Percentiles rank a stretch among this genome's conserved stretches.
These are phyloP conservation scores for Aureobasidium zeae DNA, from an alignment of 2,329 filamentous ascomycete species.

Conservation along the genomic window DNA sequence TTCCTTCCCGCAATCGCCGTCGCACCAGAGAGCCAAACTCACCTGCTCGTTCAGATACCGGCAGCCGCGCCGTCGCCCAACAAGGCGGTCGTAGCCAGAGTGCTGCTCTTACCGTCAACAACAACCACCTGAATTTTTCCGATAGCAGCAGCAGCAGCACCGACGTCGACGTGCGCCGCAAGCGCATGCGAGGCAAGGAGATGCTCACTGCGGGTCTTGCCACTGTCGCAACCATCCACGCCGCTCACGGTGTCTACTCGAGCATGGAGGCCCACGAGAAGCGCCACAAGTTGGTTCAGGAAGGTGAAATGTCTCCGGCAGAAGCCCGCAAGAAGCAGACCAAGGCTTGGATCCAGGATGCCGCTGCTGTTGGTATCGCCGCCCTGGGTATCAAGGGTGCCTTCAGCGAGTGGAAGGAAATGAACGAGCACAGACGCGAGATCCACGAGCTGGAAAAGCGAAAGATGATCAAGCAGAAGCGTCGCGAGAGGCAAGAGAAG, in stretches of 20 bases:
- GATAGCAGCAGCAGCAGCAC: slow-evolving; percentile 30
- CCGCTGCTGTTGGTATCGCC: slow-evolving; percentile 57
- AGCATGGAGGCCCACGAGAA: slow-evolving; percentile 56
- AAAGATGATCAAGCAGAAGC: slow-evolving; percentile 26
- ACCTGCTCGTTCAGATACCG: slow-evolving; percentile 33
- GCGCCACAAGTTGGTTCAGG: slow-evolving; percentile 48
- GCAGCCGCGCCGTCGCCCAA: slow-evolving; percentile 24
- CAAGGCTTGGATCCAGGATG: slow-evolving; percentile 56
- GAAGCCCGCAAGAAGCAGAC: slow-evolving; percentile 54
- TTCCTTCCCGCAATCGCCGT: slow-evolving; percentile 39
- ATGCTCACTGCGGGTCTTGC: slow-evolving; percentile 56
- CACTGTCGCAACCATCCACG: slow-evolving; percentile 60
- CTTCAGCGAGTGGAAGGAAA: slow-evolving; percentile 58
- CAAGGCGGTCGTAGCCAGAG: slow-evolving; percentile 28
- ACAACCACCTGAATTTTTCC: slow-evolving; percentile 14
- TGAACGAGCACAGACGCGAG: slow-evolving; percentile 47
- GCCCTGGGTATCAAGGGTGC: slow-evolving; percentile 59
- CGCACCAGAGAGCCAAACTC: slow-evolving; percentile 30
- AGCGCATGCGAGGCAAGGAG: slow-evolving; percentile 59
- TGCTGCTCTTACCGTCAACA: slow-evolving; percentile 17
- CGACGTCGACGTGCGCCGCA: slow-evolving; percentile 53
- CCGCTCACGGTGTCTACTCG: slow-evolving; percentile 55
- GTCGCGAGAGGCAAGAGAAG: slow-evolving; percentile 5
- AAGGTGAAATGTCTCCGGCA: slow-evolving; percentile 54
- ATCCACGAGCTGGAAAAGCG: slow-evolving; percentile 45